Evolutionary conservation across 2,329 filamentous ascomycete genomes (phyloP), one percentile per base, ranked within the genome.

Genomic region (Colletotrichum sp.): DNA sequence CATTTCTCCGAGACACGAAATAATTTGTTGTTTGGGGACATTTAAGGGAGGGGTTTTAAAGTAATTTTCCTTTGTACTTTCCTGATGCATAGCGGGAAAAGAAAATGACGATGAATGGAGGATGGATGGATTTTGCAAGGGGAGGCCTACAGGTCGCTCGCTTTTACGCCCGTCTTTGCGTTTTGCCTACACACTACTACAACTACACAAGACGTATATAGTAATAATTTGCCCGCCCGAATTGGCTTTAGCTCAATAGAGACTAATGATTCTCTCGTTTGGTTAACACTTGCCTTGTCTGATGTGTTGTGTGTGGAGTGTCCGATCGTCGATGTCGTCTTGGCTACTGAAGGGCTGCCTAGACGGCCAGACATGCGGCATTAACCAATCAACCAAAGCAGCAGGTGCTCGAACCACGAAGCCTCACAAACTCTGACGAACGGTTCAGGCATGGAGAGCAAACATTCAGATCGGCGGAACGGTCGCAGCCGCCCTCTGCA

Each of bases 181-280:
- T 59, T 55, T 31, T 63, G 71, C 71, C 18, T 31, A 64, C 43
- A 38, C 38, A 59, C 66, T 24, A 70, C 61, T 34, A 66, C 67
- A 70, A 36, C 61, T 55, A 73, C 59, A 70, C 66, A 59, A 62
- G 31, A 65, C 27, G 72, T 75, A 73, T 64, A 77, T 78, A 78
- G 76, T 76, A 75, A 71, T 78, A 77, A 76, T 78, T 64, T 70
- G 61, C 54, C 58, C 38, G 61, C 67, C 67, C 34, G 16, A 47
- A 27, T 38, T 73, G 61, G 61, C 61, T 47, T 21, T 33, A 66
- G 64, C 64, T 66, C n/a, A 58, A 66, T 66, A 66, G 51, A 66
- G 47, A 66, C n/a, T 43, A 51, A 66, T 36, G 33, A 57, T 54
- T n/a, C 57, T 34, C 57, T 59, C 31, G 27, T 33, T 34, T 13